A percentile compares a stretch with the other conserved stretches of the same genome.
These are phyloP conservation scores for Neophaeococcomyces aloes DNA, from an alignment of 2,329 filamentous ascomycete genomes.

Conservation along the genomic window DNA sequence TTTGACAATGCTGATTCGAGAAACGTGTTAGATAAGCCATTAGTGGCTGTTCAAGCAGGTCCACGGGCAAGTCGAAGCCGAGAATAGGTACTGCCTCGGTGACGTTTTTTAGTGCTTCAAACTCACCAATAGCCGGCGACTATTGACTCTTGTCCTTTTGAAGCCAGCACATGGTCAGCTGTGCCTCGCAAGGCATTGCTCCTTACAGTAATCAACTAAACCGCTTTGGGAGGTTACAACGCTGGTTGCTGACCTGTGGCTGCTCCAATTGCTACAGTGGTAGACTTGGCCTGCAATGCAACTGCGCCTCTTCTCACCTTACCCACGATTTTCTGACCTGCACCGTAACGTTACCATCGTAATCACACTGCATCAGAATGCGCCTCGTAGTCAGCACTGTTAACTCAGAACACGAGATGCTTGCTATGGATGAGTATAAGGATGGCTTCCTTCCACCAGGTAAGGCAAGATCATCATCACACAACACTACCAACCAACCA, in stretches of 20 bases:
- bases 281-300: not conserved
- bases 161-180: too few species aligned
- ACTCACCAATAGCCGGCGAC: not conserved
- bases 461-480: slow-evolving; percentile 3
- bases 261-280: not conserved
- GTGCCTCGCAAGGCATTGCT: too few species aligned
- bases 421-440: slow-evolving; percentile 5
- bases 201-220: not conserved
- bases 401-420: not conserved
- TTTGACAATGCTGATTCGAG: not conserved
- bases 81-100: slow-evolving; percentile 1
- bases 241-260: not conserved
- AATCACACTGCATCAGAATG: not conserved
- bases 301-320: not conserved
- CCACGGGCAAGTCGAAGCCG: not conserved
- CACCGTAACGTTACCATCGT: slow-evolving; percentile 2
- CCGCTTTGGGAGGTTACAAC: not conserved
- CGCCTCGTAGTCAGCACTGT: not conserved
- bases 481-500: not conserved
- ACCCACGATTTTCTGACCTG: not conserved
- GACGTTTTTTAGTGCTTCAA: not conserved
- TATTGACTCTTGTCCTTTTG: too few species aligned
- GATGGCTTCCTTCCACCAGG: not conserved
- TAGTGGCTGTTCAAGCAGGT: not conserved
- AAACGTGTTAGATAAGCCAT: not conserved